A percentile compares a stretch with the other conserved stretches of the same genome.
These are phyloP conservation scores for Rhypophila decipiens DNA, from an alignment of 495 filamentous ascomycete species.

Conservation along the genomic window DNA sequence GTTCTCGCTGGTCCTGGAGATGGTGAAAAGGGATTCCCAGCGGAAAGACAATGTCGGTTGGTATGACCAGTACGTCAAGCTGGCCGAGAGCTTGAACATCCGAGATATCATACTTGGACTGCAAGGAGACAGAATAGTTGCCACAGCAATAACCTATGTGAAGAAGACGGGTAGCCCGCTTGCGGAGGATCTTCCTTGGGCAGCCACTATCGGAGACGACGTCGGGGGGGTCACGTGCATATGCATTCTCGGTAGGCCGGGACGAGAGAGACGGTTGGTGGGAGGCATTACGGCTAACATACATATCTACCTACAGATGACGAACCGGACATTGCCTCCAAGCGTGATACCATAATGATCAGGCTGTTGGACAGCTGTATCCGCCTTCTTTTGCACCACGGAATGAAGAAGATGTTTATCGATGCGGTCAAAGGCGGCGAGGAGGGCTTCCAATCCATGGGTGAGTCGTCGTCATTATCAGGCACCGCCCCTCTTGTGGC, in stretches of 20 bases:
- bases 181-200: conserved; percentile 55
- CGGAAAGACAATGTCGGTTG: conserved; percentile 42
- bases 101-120: conserved; percentile 45
- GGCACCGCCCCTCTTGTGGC: too few species aligned
- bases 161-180: conserved; percentile 45
- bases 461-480: conserved; percentile 29
- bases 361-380: conserved; percentile 40
- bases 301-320: conserved; percentile 18
- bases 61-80: conserved; percentile 49
- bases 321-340: conserved; percentile 25
- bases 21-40: conserved; percentile 42
- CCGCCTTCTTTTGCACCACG: conserved; percentile 26
- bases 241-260: conserved; percentile 45
- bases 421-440: conserved; percentile 39
- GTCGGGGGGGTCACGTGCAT: conserved; percentile 57
- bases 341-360: conserved; percentile 39
- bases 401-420: conserved; percentile 37
- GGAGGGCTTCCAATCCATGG: conserved; percentile 40
- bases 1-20: conserved; percentile 46
- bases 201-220: conserved; percentile 44
- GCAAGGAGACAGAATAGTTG: conserved; percentile 42
- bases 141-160: conserved; percentile 50
- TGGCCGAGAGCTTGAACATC: conserved; percentile 38
- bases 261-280: not conserved
- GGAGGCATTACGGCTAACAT: not conserved